phyloP scores from a whole-genome alignment of 495 filamentous ascomycete species.

The Talaromyces ruber region DNA sequence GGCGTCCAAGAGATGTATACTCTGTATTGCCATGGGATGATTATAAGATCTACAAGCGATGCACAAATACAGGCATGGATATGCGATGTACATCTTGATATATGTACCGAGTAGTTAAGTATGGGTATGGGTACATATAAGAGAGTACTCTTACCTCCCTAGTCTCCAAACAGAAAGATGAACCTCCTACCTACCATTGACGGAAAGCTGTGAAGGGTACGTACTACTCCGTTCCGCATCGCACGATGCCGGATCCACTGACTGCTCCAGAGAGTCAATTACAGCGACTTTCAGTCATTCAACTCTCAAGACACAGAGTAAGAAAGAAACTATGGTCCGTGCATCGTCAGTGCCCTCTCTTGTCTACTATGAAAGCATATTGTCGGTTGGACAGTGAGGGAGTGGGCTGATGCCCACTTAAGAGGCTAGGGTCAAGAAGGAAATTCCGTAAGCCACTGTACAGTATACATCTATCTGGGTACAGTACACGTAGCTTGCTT shows the following conservation, averaged over 20 bases:
- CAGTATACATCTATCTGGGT: neutral
- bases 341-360: neutral
- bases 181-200: too few relatives aligned
- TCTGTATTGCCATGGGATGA: too few relatives aligned
- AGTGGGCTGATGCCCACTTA: neutral
- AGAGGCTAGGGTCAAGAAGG: neutral
- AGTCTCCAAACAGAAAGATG: neutral
- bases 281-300: neutral
- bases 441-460: neutral
- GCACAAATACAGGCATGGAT: neutral
- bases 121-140: too few relatives aligned
- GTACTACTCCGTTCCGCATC: neutral
- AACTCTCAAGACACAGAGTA: neutral
- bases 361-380: too few relatives aligned
- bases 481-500: neutral
- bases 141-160: too few relatives aligned
- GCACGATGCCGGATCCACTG: neutral
- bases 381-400: too few relatives aligned
- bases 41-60: neutral
- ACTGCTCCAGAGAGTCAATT: neutral
- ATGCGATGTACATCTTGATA: neutral
- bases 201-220: neutral
- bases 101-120: too few relatives aligned
- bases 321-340: conserved; percentile 3
- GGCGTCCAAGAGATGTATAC: too few relatives aligned